A percentile compares a stretch with the other conserved stretches of the same genome.
Evolutionary conservation across 805 yeast species (phyloP).

Genomic region (Starmerella scarabaei): DNA sequence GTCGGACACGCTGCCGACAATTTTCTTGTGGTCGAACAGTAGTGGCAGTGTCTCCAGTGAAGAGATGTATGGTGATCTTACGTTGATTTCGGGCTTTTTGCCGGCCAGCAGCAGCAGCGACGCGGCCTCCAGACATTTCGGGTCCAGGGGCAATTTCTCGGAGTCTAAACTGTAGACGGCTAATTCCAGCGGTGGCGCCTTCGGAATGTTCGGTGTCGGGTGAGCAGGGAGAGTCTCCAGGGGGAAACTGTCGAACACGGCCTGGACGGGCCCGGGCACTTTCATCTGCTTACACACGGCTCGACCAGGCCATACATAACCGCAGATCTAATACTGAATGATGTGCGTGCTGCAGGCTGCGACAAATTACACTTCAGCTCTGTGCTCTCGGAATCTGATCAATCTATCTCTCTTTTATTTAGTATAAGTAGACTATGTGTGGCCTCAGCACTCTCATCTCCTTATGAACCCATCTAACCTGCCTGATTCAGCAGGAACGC

Average conservation of each 20-base stretch:
- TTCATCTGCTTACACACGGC: no score
- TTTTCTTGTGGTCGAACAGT: slow-evolving; percentile 1
- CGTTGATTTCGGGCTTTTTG: background rate
- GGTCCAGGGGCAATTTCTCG: slow-evolving; percentile 23
- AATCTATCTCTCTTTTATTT: no score
- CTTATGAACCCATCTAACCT: no score
- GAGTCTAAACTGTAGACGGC: slow-evolving; percentile 20
- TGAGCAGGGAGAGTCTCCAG: slow-evolving; percentile 17
- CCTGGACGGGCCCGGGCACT: slow-evolving; percentile 24
- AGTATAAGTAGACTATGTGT: no score
- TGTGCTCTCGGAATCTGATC: no score
- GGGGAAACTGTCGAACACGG: slow-evolving; percentile 27
- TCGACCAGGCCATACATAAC: no score
- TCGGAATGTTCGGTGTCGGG: background rate
- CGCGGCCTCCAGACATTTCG: slow-evolving; percentile 21
- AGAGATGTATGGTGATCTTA: slow-evolving; percentile 16
- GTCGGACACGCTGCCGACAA: background rate
- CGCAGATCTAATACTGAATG: no score
- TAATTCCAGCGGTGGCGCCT: background rate
- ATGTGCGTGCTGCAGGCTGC: no score
- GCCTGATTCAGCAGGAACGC: no score
- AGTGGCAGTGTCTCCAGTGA: slow-evolving; percentile 15
- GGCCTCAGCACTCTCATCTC: no score
- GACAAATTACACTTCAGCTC: no score
- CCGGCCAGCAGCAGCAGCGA: slow-evolving; percentile 14